phyloP scores from a whole-genome alignment of 495 filamentous ascomycete genomes.

The Aspergillus cavernicola region DNA sequence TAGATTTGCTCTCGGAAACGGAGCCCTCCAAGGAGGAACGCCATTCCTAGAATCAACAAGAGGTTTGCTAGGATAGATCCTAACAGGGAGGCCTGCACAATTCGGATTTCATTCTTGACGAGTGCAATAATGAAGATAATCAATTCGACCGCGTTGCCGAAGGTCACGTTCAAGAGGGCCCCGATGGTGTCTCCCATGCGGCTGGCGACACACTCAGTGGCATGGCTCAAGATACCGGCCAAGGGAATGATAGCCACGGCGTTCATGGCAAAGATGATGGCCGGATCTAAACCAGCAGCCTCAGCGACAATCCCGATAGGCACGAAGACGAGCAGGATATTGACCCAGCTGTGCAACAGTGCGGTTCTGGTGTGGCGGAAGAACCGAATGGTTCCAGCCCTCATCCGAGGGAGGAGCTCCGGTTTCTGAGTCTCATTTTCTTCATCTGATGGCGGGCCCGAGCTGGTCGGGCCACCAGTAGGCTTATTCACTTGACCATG shows the following conservation, averaged over 20 bases:
- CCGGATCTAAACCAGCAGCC: slow-evolving; percentile 44
- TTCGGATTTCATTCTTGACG: slow-evolving; percentile 69
- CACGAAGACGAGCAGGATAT: slow-evolving; percentile 74
- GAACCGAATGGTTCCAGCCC: slow-evolving; percentile 35
- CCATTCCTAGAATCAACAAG: slow-evolving; percentile 86
- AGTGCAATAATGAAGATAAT: slow-evolving; percentile 61
- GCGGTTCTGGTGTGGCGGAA: slow-evolving; percentile 36
- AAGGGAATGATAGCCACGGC: slow-evolving; percentile 80
- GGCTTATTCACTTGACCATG: slow-evolving; percentile 39
- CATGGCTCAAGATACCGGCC: slow-evolving; percentile 72
- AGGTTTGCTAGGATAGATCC: slow-evolving; percentile 87
- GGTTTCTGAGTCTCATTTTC: slow-evolving; percentile 23
- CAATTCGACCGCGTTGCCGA: slow-evolving; percentile 85
- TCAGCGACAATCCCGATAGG: slow-evolving; percentile 70
- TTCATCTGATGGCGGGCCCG: slow-evolving; percentile 20
- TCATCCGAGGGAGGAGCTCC: slow-evolving; percentile 29
- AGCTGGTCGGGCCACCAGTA: slow-evolving; percentile 16
- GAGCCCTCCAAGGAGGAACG: slow-evolving; percentile 79
- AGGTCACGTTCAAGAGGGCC: slow-evolving; percentile 80
- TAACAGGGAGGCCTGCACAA: slow-evolving; percentile 83
- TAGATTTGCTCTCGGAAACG: slow-evolving; percentile 91
- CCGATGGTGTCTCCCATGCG: slow-evolving; percentile 77
- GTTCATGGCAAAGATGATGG: slow-evolving; percentile 72
- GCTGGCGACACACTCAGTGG: slow-evolving; percentile 76
- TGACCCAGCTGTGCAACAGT: slow-evolving; percentile 64